A percentile compares a stretch with the other conserved stretches of the same genome.
Conservation (phyloP, 2,329 filamentous ascomycete genomes). For the Talaromyces sp. region DNA sequence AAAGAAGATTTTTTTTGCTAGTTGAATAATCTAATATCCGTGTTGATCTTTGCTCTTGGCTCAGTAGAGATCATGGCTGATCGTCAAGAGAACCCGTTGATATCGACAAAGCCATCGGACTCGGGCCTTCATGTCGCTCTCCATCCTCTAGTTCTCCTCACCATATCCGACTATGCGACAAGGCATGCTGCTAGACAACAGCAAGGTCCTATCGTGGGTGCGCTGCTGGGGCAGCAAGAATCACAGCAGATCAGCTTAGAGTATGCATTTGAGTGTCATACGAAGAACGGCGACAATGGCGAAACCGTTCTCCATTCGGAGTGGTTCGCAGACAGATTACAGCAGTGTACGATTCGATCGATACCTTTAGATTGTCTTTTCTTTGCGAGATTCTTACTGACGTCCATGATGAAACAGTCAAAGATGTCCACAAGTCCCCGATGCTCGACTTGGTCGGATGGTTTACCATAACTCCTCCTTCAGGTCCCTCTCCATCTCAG, state of each 20-base stretch:
- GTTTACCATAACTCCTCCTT: conserved; percentile 72
- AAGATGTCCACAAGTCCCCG: conserved; percentile 78
- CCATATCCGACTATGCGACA: conserved; percentile 94
- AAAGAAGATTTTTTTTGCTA: neutral
- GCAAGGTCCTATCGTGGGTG: conserved; percentile 72
- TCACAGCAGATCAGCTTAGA: conserved; percentile 87
- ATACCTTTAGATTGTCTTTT: neutral
- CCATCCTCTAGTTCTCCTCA: conserved; percentile 90
- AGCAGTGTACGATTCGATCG: conserved; percentile 63
- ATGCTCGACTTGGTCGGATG: conserved; percentile 83
- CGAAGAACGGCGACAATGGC: conserved; percentile 46
- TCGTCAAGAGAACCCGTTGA: conserved; percentile 47
- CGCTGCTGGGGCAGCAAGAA: conserved; percentile 84
- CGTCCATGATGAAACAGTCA: conserved; percentile 53
- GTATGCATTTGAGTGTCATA: conserved; percentile 80
- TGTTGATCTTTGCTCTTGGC: neutral
- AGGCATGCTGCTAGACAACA: conserved; percentile 76
- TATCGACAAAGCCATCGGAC: conserved; percentile 65
- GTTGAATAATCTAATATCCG: neutral
- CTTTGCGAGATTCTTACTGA: neutral
- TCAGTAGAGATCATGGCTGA: conserved; percentile 41
- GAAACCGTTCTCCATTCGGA: conserved; percentile 57
- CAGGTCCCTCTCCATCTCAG: conserved; percentile 62
- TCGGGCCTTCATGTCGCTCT: conserved; percentile 73
- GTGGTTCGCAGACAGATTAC: conserved; percentile 73